Evolutionary conservation across 306 rosid genomes (phyloP).

Genomic region (Sicyos baderoa): DNA sequence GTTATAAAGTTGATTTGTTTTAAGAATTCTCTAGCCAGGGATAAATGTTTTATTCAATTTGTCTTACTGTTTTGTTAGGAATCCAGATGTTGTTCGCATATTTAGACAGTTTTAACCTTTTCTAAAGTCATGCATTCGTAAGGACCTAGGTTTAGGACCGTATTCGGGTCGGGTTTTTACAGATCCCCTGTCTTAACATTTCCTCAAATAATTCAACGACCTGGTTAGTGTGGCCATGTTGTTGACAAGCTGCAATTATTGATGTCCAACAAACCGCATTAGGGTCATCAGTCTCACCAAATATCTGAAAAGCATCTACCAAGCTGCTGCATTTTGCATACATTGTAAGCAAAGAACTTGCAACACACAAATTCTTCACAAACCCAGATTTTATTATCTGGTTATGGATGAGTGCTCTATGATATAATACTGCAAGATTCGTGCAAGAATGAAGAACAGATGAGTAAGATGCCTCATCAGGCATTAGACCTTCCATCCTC

Average conservation of each 20-base stretch:
- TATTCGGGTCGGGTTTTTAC: too few species aligned
- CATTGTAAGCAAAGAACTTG: slow-evolving; percentile 49
- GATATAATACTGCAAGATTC: slow-evolving; percentile 37
- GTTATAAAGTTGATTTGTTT: too few species aligned
- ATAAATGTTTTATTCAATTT: too few species aligned
- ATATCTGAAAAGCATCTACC: slow-evolving; percentile 36
- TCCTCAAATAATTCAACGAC: slow-evolving; percentile 43
- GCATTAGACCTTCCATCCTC: slow-evolving; percentile 40
- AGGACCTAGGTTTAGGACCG: too few species aligned
- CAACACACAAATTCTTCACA: slow-evolving; percentile 29
- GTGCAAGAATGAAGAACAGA: slow-evolving; percentile 49
- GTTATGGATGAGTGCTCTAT: slow-evolving; percentile 41
- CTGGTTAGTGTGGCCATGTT: slow-evolving; percentile 46
- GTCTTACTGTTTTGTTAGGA: too few species aligned
- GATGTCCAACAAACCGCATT: slow-evolving; percentile 63
- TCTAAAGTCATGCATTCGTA: too few species aligned
- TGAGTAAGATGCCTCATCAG: slow-evolving; percentile 48
- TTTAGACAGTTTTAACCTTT: too few species aligned
- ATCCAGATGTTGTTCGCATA: too few species aligned
- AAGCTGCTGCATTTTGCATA: slow-evolving; percentile 52
- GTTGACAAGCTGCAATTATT: slow-evolving; percentile 51
- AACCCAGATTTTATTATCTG: slow-evolving; percentile 45
- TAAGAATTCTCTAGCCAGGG: too few species aligned
- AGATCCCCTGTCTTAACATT: slow-evolving; percentile 45
- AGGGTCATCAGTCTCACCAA: slow-evolving; percentile 32